These are phyloP conservation scores for Nemania abortiva DNA, from an alignment of 2,329 filamentous ascomycete genomes.

Conservation along the genomic window DNA sequence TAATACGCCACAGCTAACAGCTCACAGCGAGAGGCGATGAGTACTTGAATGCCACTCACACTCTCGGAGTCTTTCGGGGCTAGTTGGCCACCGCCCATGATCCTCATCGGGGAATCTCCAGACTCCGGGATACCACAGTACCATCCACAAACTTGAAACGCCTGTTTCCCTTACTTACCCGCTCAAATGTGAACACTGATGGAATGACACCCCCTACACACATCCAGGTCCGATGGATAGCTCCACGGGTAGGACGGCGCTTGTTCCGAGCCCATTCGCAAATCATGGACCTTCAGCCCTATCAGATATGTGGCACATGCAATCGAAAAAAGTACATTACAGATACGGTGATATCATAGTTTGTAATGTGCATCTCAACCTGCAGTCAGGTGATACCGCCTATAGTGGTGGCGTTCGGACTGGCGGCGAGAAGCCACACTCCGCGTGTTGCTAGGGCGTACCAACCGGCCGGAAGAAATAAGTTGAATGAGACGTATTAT, in stretches of 20 bases:
- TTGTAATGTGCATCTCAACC: neutral
- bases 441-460: neutral
- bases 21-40: neutral
- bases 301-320: neutral
- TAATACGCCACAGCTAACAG: neutral
- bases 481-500: constrained; percentile 6
- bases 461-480: neutral
- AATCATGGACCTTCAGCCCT: neutral
- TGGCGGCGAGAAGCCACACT: no score
- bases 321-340: neutral
- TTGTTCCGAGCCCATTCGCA: neutral
- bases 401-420: neutral
- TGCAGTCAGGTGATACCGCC: neutral
- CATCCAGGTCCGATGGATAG: neutral
- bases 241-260: neutral
- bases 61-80: no score
- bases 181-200: neutral
- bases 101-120: neutral
- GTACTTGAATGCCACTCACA: no score
- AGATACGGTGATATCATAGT: neutral
- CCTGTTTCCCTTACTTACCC: no score
- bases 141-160: no score
- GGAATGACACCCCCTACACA: neutral
- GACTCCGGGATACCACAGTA: no score
- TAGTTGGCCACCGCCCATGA: neutral